A percentile compares a stretch with the other conserved stretches of the same genome.
These are phyloP conservation scores for Tolypocladium paradoxum DNA, from an alignment of 2,329 filamentous ascomycete species.

Conservation along the genomic window DNA sequence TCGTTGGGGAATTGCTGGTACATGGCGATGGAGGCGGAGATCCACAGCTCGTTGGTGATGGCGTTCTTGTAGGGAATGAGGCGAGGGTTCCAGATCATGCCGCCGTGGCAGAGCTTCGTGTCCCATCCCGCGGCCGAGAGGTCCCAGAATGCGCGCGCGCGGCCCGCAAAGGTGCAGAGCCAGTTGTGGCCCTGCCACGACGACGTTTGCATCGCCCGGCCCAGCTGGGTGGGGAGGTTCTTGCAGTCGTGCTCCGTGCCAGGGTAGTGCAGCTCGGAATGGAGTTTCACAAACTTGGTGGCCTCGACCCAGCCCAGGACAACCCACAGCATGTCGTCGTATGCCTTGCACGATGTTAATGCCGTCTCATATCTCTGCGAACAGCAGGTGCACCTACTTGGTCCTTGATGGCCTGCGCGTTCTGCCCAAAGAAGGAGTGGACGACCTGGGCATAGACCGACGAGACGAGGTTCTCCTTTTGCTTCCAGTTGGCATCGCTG, in stretches of 20 bases:
- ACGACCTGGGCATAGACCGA: conserved; percentile 68
- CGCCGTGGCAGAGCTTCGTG: conserved; percentile 66
- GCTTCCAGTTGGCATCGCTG: conserved; percentile 28
- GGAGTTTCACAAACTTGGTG: conserved; percentile 63
- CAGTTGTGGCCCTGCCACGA: conserved; percentile 72
- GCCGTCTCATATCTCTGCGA: not conserved
- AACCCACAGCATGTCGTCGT: conserved; percentile 93
- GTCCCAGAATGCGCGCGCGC: conserved; percentile 78
- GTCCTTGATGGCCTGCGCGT: conserved; percentile 61
- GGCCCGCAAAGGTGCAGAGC: conserved; percentile 66
- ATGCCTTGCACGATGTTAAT: conserved; percentile 46
- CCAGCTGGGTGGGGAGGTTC: conserved; percentile 1
- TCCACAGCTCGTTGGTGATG: conserved; percentile 86
- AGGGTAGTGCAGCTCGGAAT: conserved; percentile 52
- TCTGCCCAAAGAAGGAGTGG: conserved; percentile 78
- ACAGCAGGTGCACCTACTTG: conserved; percentile 21
- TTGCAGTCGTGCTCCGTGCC: conserved; percentile 5
- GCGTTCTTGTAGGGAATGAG: conserved; percentile 86
- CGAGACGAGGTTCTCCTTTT: conserved; percentile 69
- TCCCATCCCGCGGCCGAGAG: conserved; percentile 74
- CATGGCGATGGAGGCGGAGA: conserved; percentile 78
- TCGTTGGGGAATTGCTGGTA: conserved; percentile 84
- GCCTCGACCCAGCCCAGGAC: conserved; percentile 83
- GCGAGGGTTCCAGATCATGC: conserved; percentile 83
- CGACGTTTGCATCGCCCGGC: conserved; percentile 16